Conservation (phyloP, 139 green algal species). For the Tetradesmus obliquus region DNA sequence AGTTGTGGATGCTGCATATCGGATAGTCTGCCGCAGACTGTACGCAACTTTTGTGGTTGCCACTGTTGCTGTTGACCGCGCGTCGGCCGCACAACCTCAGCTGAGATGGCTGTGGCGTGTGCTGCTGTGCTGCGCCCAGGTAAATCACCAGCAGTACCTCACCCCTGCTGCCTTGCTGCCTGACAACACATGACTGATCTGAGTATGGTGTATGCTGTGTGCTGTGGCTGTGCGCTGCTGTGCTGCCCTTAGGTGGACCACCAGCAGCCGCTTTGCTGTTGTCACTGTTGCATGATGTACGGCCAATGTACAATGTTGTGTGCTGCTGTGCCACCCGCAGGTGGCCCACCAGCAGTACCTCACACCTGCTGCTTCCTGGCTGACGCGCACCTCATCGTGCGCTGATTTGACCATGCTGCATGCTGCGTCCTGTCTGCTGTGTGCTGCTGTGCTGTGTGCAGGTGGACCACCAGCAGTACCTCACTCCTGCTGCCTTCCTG, state of each 20-base stretch:
- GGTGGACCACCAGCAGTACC: slow-evolving; percentile 67
- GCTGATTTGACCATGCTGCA: not conserved
- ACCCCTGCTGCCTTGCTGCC: slow-evolving; percentile 71
- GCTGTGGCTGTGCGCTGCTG: not conserved
- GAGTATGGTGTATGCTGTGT: not conserved
- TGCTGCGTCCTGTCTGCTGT: not conserved
- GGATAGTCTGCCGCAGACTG: no score
- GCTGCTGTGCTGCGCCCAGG: not conserved
- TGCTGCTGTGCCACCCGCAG: not conserved
- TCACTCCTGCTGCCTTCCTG: slow-evolving; percentile 69
- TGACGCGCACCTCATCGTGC: slow-evolving; percentile 71
- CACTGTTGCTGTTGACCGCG: not conserved
- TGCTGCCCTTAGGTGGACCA: not conserved
- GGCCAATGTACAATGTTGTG: no score
- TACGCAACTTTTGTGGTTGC: no score
- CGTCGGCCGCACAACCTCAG: not conserved
- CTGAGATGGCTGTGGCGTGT: no score
- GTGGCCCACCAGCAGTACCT: slow-evolving; percentile 66
- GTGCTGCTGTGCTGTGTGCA: not conserved
- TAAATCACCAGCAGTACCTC: slow-evolving; percentile 67
- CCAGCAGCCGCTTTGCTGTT: no score
- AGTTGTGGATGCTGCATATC: not conserved
- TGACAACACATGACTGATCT: slow-evolving; percentile 65
- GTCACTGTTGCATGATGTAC: no score
- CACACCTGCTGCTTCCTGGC: slow-evolving; percentile 72